Base-by-base conservation (phyloP, 148 eudicot genomes). In the Rhododendron mucronatum region DNA sequence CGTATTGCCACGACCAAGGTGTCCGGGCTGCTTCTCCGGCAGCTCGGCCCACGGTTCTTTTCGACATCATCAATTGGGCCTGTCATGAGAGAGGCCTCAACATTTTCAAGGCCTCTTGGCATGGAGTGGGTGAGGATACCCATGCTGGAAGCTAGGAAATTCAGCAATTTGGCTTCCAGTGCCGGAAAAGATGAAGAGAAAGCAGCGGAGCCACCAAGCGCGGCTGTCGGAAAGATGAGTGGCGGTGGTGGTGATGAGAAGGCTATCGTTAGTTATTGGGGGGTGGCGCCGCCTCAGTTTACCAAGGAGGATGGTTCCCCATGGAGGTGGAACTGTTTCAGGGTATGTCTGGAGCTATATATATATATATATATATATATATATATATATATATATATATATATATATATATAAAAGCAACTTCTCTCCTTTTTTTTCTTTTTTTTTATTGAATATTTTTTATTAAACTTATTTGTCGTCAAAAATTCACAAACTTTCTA, bases 241-340 rank as follows among this genome's bases (percentile, higher is more conserved):
- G 75, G 41, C 1, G 82, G 75, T 15, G 82, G 39, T 8, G 83
- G 33, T 44, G 28, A 69, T 13, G 75, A 69, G 37, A 89, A 91
- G 51, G 84, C 15, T 28, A 81, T 91, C 2, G 86, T 83, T 59
- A 91, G 93, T 57, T 91, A 91, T 33, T 91, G 93, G 93, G 93
- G 93, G 0, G 89, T 91, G 53, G 85, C 84, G 67, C 91, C 90
- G 33, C 50, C 84, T 2, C 86, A 89, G 87, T 18, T 90, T 44
- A 84, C 88, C 28, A 91, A 86, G 45, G 87, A 71, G 69, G 87
- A 86, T 81, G 87, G 87, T 50, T 65, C 80, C 37, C 87, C 87
- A 4, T 86, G 87, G 87, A 86, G 30, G 69, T 86, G 87, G 87
- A 86, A 71, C 39, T 81, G 71, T 71, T 86, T 86, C n/a, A 86